These are phyloP conservation scores for Kalmusia sp. DNA, from an alignment of 2,329 filamentous ascomycete species.

Conservation along the genomic window DNA sequence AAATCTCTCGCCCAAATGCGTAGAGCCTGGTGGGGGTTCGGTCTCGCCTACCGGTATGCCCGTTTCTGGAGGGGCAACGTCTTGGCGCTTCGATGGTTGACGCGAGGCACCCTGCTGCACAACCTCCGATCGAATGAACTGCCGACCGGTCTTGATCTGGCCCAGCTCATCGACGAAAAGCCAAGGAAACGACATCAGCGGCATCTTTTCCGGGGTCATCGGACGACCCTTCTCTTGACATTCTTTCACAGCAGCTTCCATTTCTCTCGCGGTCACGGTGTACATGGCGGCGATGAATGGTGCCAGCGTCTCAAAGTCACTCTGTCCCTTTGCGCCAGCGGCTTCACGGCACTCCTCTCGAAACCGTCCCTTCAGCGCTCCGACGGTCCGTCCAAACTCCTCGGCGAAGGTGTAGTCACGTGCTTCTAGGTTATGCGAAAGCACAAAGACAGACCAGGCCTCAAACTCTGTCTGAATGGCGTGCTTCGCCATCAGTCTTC, in stretches of 20 bases:
- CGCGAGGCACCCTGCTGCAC: constrained; percentile 9
- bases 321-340: constrained; percentile 55
- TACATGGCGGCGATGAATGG: constrained; percentile 90
- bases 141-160: constrained; percentile 62
- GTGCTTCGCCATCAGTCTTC: constrained; percentile 83
- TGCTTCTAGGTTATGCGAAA: constrained; percentile 74
- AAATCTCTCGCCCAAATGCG: constrained; percentile 44
- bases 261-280: constrained; percentile 75
- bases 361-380: constrained; percentile 72
- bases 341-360: constrained; percentile 69
- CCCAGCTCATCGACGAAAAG: constrained; percentile 78
- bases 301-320: constrained; percentile 60
- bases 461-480: constrained; percentile 90
- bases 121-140: background rate
- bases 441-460: constrained; percentile 84
- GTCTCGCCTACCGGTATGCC: constrained; percentile 27
- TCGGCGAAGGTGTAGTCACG: constrained; percentile 89
- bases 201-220: constrained; percentile 66
- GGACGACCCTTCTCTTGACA: constrained; percentile 48
- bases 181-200: constrained; percentile 94
- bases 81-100: constrained; percentile 22
- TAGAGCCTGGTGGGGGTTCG: constrained; percentile 42
- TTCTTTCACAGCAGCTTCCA: constrained; percentile 65
- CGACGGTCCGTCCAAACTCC: constrained; percentile 74
- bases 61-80: background rate